Evolutionary conservation across 345 rosid genomes (phyloP), one percentile per base, ranked within the genome.

Genomic region (Cardamine chenopodiifolia): DNA sequence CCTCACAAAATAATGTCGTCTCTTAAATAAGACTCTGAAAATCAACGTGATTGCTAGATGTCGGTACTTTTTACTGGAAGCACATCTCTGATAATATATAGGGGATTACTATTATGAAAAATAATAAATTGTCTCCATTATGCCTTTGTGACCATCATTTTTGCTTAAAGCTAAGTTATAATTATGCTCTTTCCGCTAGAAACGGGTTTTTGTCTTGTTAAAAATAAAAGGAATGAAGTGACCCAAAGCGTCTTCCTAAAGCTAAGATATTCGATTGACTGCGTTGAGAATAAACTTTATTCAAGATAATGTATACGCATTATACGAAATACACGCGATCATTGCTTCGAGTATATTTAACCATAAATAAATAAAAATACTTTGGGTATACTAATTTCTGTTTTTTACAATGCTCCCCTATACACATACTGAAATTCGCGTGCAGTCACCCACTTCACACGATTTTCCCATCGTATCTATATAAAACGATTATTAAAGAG

Each of bases 221-320:
- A 44, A 52, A 50, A 40, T 29, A 22, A 72, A 72, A 73, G 59
- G 63, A 66, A 78, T 1, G 81, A 78, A 78, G 72, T 72, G 78
- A 78, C 81, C 50, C 78, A 78, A 78, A 72, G 81, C 70, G 73
- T 78, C 63, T 68, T 61, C 63, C 69, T 78, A 72, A 66, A 78
- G 81, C 76, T 66, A 64, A 52, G 28, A 40, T 54, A 57, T 77
- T 70, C 64, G 64, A 69, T 54, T 76, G 62, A 70, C 45, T 45
- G 37, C 68, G 11, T 45, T 47, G 23, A 63, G 50, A 65, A 45
- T 55, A 63, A 34, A 47, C 76, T 70, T 70, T 77, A 70, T 62
- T 47, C 22, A 40, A 40, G n/a, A 39, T 17, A 73, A 40, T 53
- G 52, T 44, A 15, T 20, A 58, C 44, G 8, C 63, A 58, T 34